Evolutionary conservation across 2,329 filamentous ascomycete genomes (phyloP).

Genomic region (Penicillium brasilianum): DNA sequence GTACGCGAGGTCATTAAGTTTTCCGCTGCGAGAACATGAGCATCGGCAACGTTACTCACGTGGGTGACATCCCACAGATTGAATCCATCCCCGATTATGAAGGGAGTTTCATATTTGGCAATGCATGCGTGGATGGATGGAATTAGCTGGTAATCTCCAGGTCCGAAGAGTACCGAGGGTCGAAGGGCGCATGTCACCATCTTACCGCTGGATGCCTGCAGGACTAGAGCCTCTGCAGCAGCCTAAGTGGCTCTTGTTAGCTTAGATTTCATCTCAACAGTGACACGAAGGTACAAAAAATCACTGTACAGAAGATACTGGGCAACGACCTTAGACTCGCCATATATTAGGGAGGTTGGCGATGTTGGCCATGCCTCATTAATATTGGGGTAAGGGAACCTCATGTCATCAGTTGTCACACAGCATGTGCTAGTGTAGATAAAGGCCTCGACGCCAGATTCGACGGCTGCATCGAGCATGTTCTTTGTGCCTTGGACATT

Average conservation of each 20-base stretch:
- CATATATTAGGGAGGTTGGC: slow-evolving; percentile 48
- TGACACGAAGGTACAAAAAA: neutral
- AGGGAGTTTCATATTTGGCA: slow-evolving; percentile 49
- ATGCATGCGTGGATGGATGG: slow-evolving; percentile 53
- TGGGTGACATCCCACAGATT: slow-evolving; percentile 54
- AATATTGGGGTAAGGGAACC: slow-evolving; percentile 43
- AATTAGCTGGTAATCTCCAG: slow-evolving; percentile 49
- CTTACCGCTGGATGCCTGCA: slow-evolving; percentile 40
- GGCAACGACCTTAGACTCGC: slow-evolving; percentile 48
- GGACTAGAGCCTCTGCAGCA: slow-evolving; percentile 49
- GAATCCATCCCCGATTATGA: slow-evolving; percentile 46
- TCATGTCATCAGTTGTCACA: slow-evolving; percentile 58
- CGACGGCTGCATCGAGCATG: slow-evolving; percentile 54
- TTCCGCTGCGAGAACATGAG: slow-evolving; percentile 52
- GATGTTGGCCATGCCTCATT: slow-evolving; percentile 48
- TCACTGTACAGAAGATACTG: neutral
- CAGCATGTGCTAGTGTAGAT: slow-evolving; percentile 64
- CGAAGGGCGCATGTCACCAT: slow-evolving; percentile 50
- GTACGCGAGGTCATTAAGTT: slow-evolving; percentile 47
- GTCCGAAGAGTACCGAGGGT: slow-evolving; percentile 51
- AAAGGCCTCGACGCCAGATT: slow-evolving; percentile 54
- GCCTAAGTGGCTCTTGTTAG: slow-evolving; percentile 38
- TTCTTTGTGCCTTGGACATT: slow-evolving; percentile 63
- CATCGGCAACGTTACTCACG: slow-evolving; percentile 52
- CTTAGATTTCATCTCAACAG: neutral